phyloP scores from a whole-genome alignment of 2,329 filamentous ascomycete genomes.

The Colletotrichum phormii region DNA sequence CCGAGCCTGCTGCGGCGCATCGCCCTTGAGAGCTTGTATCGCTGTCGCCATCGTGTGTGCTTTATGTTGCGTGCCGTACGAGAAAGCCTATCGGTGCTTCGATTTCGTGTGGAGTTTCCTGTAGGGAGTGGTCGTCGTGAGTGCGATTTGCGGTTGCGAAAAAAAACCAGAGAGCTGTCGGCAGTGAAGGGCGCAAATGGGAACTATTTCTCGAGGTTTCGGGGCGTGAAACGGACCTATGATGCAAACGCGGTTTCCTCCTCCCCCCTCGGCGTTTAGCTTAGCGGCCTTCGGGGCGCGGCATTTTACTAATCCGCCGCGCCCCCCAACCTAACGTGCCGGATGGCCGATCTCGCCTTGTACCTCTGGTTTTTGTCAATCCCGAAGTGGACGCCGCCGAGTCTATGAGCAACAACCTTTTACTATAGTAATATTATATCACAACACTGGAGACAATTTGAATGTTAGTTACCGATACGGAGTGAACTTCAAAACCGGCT shows the following conservation, averaged over 20 bases:
- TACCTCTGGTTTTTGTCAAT: constrained; percentile 25
- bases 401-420: too few species aligned
- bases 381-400: background rate
- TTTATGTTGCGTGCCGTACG: too few species aligned
- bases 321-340: background rate
- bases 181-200: background rate
- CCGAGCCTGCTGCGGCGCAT: constrained; percentile 67
- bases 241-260: constrained; percentile 32
- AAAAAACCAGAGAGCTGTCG: background rate
- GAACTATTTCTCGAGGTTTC: constrained; percentile 30
- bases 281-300: constrained; percentile 18
- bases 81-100: background rate
- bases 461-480: background rate
- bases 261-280: constrained; percentile 28
- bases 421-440: too few species aligned
- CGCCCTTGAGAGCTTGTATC: constrained; percentile 57
- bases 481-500: background rate
- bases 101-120: background rate
- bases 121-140: background rate
- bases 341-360: background rate
- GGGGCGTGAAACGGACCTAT: constrained; percentile 20
- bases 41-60: constrained; percentile 37
- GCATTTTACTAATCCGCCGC: constrained; percentile 33
- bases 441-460: too few species aligned
- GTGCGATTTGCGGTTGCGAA: background rate